phyloP scores from a whole-genome alignment of 768 basidiomycete species.

The Lactarius vividus region DNA sequence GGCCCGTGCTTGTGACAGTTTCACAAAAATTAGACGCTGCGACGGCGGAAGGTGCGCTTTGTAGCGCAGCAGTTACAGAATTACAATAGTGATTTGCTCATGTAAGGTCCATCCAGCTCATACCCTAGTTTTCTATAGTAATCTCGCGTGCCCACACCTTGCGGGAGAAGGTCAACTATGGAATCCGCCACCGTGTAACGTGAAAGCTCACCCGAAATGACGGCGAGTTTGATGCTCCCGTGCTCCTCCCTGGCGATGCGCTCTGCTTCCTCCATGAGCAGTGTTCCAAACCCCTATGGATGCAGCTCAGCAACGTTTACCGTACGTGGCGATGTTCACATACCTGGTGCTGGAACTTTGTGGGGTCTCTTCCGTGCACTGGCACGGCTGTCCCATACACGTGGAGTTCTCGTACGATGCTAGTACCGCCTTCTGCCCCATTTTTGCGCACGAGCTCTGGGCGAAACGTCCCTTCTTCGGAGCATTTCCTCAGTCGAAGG shows the following conservation, averaged over 20 bases:
- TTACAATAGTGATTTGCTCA: conserved; percentile 73
- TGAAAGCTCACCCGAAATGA: conserved; percentile 76
- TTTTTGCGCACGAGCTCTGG: conserved; percentile 76
- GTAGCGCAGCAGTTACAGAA: conserved; percentile 5
- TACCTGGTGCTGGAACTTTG: conserved; percentile 95
- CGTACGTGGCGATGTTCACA: neutral
- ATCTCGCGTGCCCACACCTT: conserved; percentile 93
- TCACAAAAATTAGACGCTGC: neutral
- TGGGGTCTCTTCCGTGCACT: conserved; percentile 95
- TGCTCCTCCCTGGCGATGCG: conserved; percentile 97
- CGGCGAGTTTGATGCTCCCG: conserved; percentile 92
- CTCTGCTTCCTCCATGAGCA: conserved; percentile 99
- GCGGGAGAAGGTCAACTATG: neutral
- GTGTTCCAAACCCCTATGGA: conserved; percentile 89
- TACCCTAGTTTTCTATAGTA: conserved; percentile 96
- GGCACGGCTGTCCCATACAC: conserved; percentile 98
- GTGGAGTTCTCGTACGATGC: conserved; percentile 93
- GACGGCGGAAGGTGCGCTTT: neutral
- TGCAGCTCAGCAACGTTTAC: conserved; percentile 7
- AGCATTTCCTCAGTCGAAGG: conserved; percentile 89
- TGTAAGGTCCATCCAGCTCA: conserved; percentile 94
- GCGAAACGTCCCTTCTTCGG: conserved; percentile 94
- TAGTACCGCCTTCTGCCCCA: conserved; percentile 74
- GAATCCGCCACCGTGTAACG: neutral
- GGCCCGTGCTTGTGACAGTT: neutral